Conservation (phyloP, 1,284 basidiomycete genomes). For the Fomitopsis pinicola region DNA sequence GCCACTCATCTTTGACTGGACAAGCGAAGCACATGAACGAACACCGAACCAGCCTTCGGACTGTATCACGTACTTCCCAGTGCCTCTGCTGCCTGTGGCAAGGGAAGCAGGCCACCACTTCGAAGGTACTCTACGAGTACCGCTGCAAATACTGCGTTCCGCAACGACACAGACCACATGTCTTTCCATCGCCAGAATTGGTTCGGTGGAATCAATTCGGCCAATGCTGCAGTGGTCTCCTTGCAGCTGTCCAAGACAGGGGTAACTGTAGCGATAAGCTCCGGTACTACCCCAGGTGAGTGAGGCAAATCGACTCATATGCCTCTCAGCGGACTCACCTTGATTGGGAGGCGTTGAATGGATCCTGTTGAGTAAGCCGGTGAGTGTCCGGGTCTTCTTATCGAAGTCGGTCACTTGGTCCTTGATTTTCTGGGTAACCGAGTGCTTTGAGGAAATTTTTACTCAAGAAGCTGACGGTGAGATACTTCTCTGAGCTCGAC, state of each 20-base stretch:
- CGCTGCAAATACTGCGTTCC: conserved; percentile 62
- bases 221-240: conserved; percentile 47
- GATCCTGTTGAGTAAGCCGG: conserved; percentile 66
- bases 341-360: conserved; percentile 65
- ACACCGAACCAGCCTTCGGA: not conserved
- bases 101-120: conserved; percentile 54
- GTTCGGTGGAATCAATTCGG: conserved; percentile 55
- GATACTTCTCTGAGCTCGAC: conserved; percentile 48
- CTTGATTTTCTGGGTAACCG: conserved; percentile 59
- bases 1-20: conserved; percentile 69
- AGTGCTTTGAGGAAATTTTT: conserved; percentile 4
- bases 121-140: conserved; percentile 65
- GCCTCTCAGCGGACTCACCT: conserved; percentile 35
- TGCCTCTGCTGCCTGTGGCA: conserved; percentile 45
- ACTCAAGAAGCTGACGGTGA: conserved; percentile 2
- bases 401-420: conserved; percentile 70
- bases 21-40: not conserved
- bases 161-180: conserved; percentile 66
- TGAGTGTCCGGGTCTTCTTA: conserved; percentile 63
- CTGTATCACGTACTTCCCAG: conserved; percentile 55
- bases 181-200: conserved; percentile 84
- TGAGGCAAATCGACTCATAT: not conserved
- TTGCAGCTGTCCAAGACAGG: conserved; percentile 53
- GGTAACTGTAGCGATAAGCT: conserved; percentile 52
- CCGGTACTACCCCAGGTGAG: conserved; percentile 40